Conservation (phyloP, 768 basidiomycete species). For the Amanita subjunquillea region DNA sequence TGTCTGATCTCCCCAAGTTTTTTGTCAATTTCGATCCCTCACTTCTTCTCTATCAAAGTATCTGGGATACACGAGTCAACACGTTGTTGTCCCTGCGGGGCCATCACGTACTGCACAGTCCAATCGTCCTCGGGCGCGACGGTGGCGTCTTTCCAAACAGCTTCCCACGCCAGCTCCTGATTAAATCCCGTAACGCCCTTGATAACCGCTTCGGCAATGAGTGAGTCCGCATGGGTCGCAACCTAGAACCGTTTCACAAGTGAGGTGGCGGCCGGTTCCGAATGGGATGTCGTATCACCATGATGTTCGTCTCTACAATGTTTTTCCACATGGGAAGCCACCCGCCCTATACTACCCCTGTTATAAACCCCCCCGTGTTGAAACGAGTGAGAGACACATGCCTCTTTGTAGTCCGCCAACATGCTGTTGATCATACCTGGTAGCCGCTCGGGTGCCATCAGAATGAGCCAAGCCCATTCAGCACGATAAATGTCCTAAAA, state of each 20-base stretch:
- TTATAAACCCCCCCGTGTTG: not conserved
- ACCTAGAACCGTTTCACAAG: slow-evolving; percentile 29
- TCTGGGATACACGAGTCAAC: slow-evolving; percentile 18
- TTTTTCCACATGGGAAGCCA: slow-evolving; percentile 94
- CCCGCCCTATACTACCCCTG: slow-evolving; percentile 35
- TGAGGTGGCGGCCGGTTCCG: not conserved
- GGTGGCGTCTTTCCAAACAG: slow-evolving; percentile 65
- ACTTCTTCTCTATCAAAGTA: slow-evolving; percentile 71
- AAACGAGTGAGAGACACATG: slow-evolving; percentile 11
- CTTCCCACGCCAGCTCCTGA: slow-evolving; percentile 54
- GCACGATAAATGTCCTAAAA: slow-evolving; percentile 69
- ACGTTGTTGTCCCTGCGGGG: not conserved
- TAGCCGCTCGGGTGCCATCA: slow-evolving; percentile 69
- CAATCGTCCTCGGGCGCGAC: slow-evolving; percentile 49
- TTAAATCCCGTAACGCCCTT: slow-evolving; percentile 62
- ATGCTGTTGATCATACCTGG: slow-evolving; percentile 71
- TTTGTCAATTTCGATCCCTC: slow-evolving; percentile 6
- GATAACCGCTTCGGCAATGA: slow-evolving; percentile 60
- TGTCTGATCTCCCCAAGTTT: not conserved
- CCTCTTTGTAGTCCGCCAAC: slow-evolving; percentile 69
- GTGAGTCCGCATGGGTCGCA: slow-evolving; percentile 71
- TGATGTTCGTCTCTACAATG: slow-evolving; percentile 79
- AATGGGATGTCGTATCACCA: slow-evolving; percentile 31
- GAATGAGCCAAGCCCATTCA: slow-evolving; percentile 68
- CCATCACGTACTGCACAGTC: slow-evolving; percentile 16